Evolutionary conservation across 2,329 filamentous ascomycete species (phyloP).

Genomic region (Didymella pomorum): DNA sequence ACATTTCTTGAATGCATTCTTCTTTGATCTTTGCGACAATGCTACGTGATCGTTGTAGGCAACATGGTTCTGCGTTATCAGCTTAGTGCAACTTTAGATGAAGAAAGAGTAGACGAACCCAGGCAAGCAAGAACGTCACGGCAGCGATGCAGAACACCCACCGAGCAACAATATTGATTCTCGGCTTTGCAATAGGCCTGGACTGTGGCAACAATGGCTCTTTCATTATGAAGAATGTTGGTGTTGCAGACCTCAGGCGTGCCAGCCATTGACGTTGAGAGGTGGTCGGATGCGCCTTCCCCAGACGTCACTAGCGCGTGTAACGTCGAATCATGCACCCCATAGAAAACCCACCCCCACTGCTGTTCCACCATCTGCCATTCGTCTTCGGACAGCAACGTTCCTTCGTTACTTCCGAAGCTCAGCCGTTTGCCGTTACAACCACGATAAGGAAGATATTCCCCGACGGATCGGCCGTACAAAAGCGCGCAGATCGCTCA

Average conservation of each 20-base stretch:
- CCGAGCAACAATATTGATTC: background rate
- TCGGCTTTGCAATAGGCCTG: background rate
- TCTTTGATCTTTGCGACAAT: constrained; percentile 11
- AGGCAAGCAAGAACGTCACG: constrained; percentile 8
- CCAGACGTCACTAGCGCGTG: background rate
- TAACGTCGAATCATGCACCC: constrained; percentile 15
- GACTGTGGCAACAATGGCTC: constrained; percentile 5
- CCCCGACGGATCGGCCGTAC: constrained; percentile 16
- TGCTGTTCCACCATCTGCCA: constrained; percentile 1
- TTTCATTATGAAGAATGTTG: constrained; percentile 11
- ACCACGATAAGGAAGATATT: constrained; percentile 16
- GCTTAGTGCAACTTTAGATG: background rate
- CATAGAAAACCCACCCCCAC: constrained; percentile 19
- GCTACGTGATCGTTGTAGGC: background rate
- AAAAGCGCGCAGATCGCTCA: constrained; percentile 1
- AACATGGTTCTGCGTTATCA: constrained; percentile 9
- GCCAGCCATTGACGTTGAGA: constrained; percentile 3
- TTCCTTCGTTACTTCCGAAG: constrained; percentile 10
- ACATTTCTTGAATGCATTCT: constrained; percentile 56
- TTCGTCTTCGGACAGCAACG: constrained; percentile 1
- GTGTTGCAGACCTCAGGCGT: background rate
- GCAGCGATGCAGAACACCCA: constrained; percentile 14
- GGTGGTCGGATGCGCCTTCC: constrained; percentile 14
- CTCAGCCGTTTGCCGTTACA: constrained; percentile 4
- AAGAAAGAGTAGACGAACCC: constrained; percentile 7